These are phyloP conservation scores for Xerocomellus amylosporus DNA, from an alignment of 768 basidiomycete species.

Conservation along the genomic window DNA sequence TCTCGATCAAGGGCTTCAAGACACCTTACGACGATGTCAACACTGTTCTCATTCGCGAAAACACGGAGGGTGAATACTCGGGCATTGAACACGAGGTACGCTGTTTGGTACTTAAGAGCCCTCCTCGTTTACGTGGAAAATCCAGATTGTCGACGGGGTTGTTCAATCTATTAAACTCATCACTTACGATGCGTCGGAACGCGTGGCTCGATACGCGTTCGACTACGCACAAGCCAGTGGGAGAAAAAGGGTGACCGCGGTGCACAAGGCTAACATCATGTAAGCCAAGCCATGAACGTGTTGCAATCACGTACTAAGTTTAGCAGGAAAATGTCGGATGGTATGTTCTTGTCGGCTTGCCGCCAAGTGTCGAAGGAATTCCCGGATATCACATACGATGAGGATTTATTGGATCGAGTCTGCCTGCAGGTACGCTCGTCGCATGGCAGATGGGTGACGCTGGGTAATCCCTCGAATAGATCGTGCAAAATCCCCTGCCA, in stretches of 20 bases:
- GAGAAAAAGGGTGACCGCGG: slow-evolving; percentile 91
- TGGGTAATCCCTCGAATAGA: slow-evolving; percentile 39
- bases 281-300: slow-evolving; percentile 37
- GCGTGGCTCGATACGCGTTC: slow-evolving; percentile 98
- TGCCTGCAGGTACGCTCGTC: slow-evolving; percentile 72
- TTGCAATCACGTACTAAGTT: slow-evolving; percentile 13
- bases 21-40: slow-evolving; percentile 98
- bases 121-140: slow-evolving; percentile 12
- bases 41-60: slow-evolving; percentile 97
- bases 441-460: background rate
- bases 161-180: slow-evolving; percentile 99
- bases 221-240: slow-evolving; percentile 90
- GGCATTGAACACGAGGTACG: slow-evolving; percentile 97
- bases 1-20: slow-evolving; percentile 94
- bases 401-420: slow-evolving; percentile 94
- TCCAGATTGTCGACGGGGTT: slow-evolving; percentile 91
- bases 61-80: slow-evolving; percentile 99
- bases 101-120: background rate
- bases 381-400: slow-evolving; percentile 91
- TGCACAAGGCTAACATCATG: slow-evolving; percentile 99
- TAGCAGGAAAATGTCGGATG: slow-evolving; percentile 98
- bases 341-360: slow-evolving; percentile 98
- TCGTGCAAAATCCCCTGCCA: slow-evolving; percentile 90
- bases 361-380: slow-evolving; percentile 94
- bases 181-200: slow-evolving; percentile 97